Percentiles rank a stretch among this genome's conserved stretches.
Conservation (phyloP, 2,329 filamentous ascomycete genomes). For the Penicillium sp. region DNA sequence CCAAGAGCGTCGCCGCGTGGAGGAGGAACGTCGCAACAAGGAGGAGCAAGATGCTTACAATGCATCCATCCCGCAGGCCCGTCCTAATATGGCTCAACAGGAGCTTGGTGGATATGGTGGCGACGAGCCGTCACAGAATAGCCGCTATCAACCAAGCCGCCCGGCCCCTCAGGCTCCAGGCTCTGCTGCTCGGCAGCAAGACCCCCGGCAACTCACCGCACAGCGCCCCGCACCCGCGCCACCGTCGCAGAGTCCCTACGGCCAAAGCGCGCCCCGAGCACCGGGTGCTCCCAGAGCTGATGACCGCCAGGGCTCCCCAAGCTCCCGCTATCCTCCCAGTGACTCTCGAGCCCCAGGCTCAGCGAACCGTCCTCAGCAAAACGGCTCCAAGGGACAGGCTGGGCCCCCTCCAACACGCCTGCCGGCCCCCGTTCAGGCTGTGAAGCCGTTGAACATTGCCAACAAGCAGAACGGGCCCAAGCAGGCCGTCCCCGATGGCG, state of each 20-base stretch:
- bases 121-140: constrained; percentile 47
- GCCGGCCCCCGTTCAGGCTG: constrained; percentile 55
- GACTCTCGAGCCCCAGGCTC: constrained; percentile 41
- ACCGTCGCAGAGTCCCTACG: constrained; percentile 36
- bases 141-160: constrained; percentile 78
- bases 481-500: constrained; percentile 57
- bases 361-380: constrained; percentile 44
- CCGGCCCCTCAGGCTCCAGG: constrained; percentile 77
- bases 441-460: constrained; percentile 77
- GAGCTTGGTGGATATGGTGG: constrained; percentile 73
- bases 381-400: constrained; percentile 42
- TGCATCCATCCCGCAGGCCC: constrained; percentile 78
- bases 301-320: constrained; percentile 35
- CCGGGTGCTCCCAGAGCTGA: constrained; percentile 33
- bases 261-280: constrained; percentile 35
- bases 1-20: constrained; percentile 48
- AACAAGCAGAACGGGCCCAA: constrained; percentile 57
- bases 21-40: constrained; percentile 60
- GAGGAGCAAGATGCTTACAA: constrained; percentile 86
- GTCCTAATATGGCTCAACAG: constrained; percentile 79
- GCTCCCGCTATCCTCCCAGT: constrained; percentile 33
- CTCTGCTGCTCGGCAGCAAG: constrained; percentile 48
- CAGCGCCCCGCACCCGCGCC: constrained; percentile 81
- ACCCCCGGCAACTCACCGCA: constrained; percentile 59
- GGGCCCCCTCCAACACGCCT: constrained; percentile 57